Evolutionary conservation across 352 stramenopile species (phyloP), one percentile per base, ranked within the genome.

Genomic region (Globisporangium paroecandrum): DNA sequence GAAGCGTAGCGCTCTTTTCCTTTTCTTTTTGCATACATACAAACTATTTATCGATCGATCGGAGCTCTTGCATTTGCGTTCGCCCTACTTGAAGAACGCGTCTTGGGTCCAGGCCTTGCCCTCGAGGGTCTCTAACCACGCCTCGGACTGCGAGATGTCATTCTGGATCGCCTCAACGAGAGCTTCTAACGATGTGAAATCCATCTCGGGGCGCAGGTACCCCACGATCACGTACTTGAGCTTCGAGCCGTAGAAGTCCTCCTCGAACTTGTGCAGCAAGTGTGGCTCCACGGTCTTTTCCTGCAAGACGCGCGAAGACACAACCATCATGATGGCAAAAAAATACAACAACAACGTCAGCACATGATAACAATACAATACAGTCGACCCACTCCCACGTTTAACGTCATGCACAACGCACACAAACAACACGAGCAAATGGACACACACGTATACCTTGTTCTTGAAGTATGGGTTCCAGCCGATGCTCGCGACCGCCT

Each of bases 241-340:
- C 54, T 83, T 87, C 71, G 95, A 78, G 63, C 85, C 91, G 79
- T 99, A 99, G 64, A 99, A 99, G 69, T 99, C 95, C 20, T 90
- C 72, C 7, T 93, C 87, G 62, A 98, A 98, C 62, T 95, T 89
- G 67, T 96, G 82, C 73, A 99, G 87, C 72, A 99, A 83, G 71
- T 99, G 95, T 22, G 95, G 96, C 74, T 99, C 97, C 18, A 98
- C 93, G 61, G 98, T 99, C 74, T 99, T 99, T 75, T 98, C 91
- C 74, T 90, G 58, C 15, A 41, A 13, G 20, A 38, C 13, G 25
- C 53, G 13, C 4, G 20, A 47, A 47, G 38, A 38, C 24, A 41
- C 25, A 7, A 25, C 7, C 13, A 27, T 27, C 7, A 15, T 4
- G 8, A 54, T 25, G 5, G 15, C 22, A 34, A 7, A 29, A n/a